Base-by-base conservation (phyloP, 192 early-diverging fungal genomes). In the Linnemannia exigua region DNA sequence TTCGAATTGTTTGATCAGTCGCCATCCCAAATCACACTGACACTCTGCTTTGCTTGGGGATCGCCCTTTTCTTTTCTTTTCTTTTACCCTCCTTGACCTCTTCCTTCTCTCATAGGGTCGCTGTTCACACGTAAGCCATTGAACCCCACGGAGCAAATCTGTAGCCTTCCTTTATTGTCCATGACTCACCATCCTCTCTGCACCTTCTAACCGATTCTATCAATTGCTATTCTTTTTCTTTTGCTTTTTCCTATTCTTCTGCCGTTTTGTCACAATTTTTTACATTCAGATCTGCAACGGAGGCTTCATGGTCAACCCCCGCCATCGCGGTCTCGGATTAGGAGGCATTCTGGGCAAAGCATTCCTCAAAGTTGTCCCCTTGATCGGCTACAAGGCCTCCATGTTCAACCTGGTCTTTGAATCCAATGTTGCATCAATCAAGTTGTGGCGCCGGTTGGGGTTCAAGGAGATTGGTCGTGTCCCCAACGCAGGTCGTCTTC, bases 381-480 rank as follows among this genome's bases (percentile, higher is more conserved):
- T 89, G 22, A 84, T 96, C 47, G 95, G 95, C 12, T 96, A 96
- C 88, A 87, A 89, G 41, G 93, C 94, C 8, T 91, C 91, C 14
- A 89, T 96, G 83, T 96, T 96, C 83, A 96, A 96, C 79, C 91
- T 96, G 2, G 95, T 96, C 19, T 96, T 95, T 89, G 92, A 82
- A 11, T 93, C 82, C 67, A 96, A 96, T 79, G 82, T 82, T 11
- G 91, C 92, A n/a, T 93, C 92, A 2, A 88, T 95, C 63, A 68
- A 77, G 5, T 81, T 95, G 25, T 95, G 95, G 95, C 81, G 87
- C 35, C 72, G 75, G 25, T 87, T 95, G 16, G 94, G 94, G 2
- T 96, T 96, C 81, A 47, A 89, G 54, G 90, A 93, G 81, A 91
- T 93, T 79, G 95, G 95, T 6, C 80, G 92, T 3, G 54, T 96